Evolutionary conservation across 169 alveolate species (phyloP), one percentile per base, ranked within the genome.

Genomic region (Miamiensis avidus): DNA sequence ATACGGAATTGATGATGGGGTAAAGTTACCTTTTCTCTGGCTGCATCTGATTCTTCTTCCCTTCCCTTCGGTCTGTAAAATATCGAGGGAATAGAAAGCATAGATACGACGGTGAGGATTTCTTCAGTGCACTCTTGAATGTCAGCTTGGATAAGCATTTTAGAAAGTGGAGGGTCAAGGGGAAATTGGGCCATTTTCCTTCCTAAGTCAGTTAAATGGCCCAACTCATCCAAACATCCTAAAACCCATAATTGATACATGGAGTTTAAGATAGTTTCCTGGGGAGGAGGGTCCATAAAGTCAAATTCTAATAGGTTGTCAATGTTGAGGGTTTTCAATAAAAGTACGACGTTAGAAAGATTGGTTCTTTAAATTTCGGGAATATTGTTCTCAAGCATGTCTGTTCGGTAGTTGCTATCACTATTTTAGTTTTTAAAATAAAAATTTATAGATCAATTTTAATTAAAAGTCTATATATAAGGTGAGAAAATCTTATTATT

Each of bases 281-380:
- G 95, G 16, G 99, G 99, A 27, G 99, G 99, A 11, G 99, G 99
- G 95, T 99, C 99, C 98, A 99, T 98, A 91, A 99, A 98, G 94
- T 98, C 99, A 91, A 99, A 99, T 81, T 98, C 97, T 76, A 98
- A 94, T 81, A 99, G 89, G 86, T 99, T 96, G 72, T 98, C 98
- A 31, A 98, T 98, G 78, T 99, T 99, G 84, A 99, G 93, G 78
- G 99, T 97, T 92, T 99, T 99, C 78, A 99, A 95, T 81, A 99
- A 96, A 77, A 99, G 95, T 26, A 99, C 99, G 30, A 99, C 99
- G 95, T 99, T 98, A 74, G 99, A 96, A 76, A 99, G 95, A 94
- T 99, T 99, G 31, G 99, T 99, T 81, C 99, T 95, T 94, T 99
- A 99, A 79, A 99, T 99, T 95, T 99, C 99, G 0, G 99, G 99